A percentile compares a stretch with the other conserved stretches of the same genome.
These are phyloP conservation scores for Plantago lanceolata DNA, from an alignment of 305 asterid genomes.

Conservation along the genomic window DNA sequence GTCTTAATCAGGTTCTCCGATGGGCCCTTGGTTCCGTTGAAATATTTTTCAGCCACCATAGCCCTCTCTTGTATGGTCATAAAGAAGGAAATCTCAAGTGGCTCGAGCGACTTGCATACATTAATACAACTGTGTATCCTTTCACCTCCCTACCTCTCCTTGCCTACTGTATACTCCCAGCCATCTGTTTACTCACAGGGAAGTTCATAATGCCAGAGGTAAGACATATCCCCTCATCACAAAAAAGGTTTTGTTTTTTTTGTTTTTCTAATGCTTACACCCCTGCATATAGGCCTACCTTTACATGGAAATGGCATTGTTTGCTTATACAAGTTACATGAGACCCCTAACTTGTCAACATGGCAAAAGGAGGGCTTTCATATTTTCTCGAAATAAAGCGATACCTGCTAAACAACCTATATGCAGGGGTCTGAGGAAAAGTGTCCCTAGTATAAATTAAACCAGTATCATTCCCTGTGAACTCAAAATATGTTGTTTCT, in stretches of 20 bases:
- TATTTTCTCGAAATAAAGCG: background rate
- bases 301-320: background rate
- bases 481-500: conserved; percentile 5
- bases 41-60: conserved; percentile 87
- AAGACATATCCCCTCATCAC: conserved; percentile 75
- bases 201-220: conserved; percentile 97
- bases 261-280: background rate
- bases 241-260: conserved; percentile 34
- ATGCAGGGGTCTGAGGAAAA: background rate
- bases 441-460: background rate
- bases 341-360: background rate
- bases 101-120: conserved; percentile 79
- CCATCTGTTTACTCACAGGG: conserved; percentile 86
- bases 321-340: background rate
- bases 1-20: conserved; percentile 90
- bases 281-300: no score
- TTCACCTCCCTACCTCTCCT: conserved; percentile 89
- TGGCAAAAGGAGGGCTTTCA: background rate
- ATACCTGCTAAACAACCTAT: background rate
- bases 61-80: conserved; percentile 77
- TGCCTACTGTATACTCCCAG: conserved; percentile 90
- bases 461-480: background rate
- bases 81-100: conserved; percentile 85
- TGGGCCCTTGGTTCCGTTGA: conserved; percentile 97
- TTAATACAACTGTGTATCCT: conserved; percentile 83